Conservation (phyloP, 1,284 basidiomycete species). For the Tetrapyrgos nigripes region DNA sequence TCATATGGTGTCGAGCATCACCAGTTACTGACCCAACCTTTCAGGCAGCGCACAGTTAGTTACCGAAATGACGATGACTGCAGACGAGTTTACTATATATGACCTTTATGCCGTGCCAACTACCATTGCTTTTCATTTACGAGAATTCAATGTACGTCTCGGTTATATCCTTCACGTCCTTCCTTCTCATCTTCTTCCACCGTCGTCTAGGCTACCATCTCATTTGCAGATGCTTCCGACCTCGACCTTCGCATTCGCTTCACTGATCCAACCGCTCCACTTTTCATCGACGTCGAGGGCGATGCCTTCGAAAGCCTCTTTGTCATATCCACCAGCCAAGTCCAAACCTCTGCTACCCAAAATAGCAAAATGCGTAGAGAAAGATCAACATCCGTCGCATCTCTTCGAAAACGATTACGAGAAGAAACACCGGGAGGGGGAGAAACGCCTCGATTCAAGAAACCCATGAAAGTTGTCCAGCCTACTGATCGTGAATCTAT, state of each 20-base stretch:
- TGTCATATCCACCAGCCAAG: conserved; percentile 76
- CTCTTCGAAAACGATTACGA: conserved; percentile 48
- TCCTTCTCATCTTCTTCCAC: conserved; percentile 5
- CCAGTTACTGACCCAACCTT: not conserved
- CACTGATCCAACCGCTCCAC: conserved; percentile 70
- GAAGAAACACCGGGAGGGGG: conserved; percentile 38
- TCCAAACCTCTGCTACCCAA: conserved; percentile 45
- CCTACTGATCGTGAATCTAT: conserved; percentile 43
- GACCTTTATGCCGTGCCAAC: conserved; percentile 64
- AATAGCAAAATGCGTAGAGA: conserved; percentile 22
- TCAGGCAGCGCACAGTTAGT: conserved; percentile 67
- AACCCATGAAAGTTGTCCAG: conserved; percentile 66
- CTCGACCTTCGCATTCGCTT: conserved; percentile 73
- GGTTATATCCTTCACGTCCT: conserved; percentile 11
- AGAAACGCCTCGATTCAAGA: conserved; percentile 46
- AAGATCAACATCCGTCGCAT: conserved; percentile 21
- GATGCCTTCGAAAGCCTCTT: conserved; percentile 70
- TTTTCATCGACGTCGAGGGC: conserved; percentile 76
- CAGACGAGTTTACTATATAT: conserved; percentile 80
- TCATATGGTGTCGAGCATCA: not conserved
- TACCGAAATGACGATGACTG: conserved; percentile 75
- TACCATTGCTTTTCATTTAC: conserved; percentile 77
- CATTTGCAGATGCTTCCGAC: conserved; percentile 74
- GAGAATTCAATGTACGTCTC: conserved; percentile 75
- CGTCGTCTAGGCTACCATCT: conserved; percentile 67